Base-by-base conservation (phyloP, 768 basidiomycete species). In the Strobilomyces confusus region DNA sequence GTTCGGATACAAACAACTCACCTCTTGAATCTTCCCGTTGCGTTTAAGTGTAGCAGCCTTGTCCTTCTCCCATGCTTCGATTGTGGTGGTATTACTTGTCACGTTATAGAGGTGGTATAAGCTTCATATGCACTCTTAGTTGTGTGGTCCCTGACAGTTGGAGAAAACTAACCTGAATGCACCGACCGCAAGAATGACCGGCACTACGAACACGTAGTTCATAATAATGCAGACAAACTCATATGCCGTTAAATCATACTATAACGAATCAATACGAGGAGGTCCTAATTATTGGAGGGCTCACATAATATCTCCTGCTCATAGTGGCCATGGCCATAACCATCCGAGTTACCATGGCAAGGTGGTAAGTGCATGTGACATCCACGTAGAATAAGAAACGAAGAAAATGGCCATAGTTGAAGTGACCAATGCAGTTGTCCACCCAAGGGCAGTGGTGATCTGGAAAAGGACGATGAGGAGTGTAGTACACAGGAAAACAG, bases 61-160 rank as follows among this genome's bases (percentile, higher is more conserved):
- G 64, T 98, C 94, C 72, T 98, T 98, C 70, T 99, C 97, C 91
- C 92, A 95, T 0, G 89, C 84, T 72, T 99, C 97, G 46, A 99
- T 98, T 1, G 97, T 98, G 1, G 95, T 99, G 2, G 86, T 83
- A 69, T 99, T 99, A 11, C 78, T 79, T 7, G 80, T 61, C 25
- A 98, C 68, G 46, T 80, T 77, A 63, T 86, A 88, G 57, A 95
- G 82, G 59, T 98, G 97, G 64, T 94, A 98, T 20, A 98, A 52
- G 49, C 92, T 93, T 60, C 9, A 15, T 43, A 37, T 48, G 1
- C 14, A n/a, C n/a, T 30, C 32, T 70, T 32, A 71, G 51, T 33
- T n/a, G 29, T 8, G 26, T 43, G 17, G 51, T 47, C 49, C 26
- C 58, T 22, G 9, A 26, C 22, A 12, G 14, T 32, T 15, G 37